phyloP scores from a whole-genome alignment of 441 rosid genomes.

The Gossypium laxum region DNA sequence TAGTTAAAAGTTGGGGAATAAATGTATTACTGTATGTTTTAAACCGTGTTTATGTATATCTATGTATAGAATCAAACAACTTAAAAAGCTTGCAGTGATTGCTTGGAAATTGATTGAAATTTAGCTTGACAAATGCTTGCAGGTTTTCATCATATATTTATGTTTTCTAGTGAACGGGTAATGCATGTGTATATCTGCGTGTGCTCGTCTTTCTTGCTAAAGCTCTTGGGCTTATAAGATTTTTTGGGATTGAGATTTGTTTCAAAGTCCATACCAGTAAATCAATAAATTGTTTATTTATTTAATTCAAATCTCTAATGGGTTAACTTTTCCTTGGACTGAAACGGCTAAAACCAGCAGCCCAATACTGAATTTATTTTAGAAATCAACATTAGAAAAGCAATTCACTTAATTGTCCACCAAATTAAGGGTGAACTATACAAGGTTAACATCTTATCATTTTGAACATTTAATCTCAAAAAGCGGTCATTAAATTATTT shows the following conservation, averaged over 20 bases:
- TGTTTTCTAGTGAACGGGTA: not conserved
- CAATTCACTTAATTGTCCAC: no score
- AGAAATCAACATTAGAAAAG: no score
- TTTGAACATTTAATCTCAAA: no score
- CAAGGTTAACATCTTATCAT: no score
- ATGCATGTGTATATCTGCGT: not conserved
- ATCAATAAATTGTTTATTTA: not conserved
- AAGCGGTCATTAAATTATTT: no score
- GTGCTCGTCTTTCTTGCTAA: not conserved
- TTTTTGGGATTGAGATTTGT: not conserved
- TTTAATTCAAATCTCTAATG: not conserved
- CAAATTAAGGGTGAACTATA: no score
- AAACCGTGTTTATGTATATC: not conserved
- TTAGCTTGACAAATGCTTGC: not conserved
- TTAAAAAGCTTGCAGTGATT: not conserved
- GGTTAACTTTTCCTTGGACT: not conserved
- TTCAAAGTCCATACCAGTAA: not conserved
- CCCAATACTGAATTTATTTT: no score
- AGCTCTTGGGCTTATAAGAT: no score
- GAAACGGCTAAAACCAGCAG: not conserved
- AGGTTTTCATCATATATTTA: not conserved
- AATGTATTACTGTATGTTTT: not conserved
- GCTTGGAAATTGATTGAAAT: not conserved
- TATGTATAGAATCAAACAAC: slow-evolving; percentile 4
- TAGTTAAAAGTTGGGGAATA: not conserved